Conservation (phyloP, 2,329 filamentous ascomycete species). For the Calonectria multiphialidica region DNA sequence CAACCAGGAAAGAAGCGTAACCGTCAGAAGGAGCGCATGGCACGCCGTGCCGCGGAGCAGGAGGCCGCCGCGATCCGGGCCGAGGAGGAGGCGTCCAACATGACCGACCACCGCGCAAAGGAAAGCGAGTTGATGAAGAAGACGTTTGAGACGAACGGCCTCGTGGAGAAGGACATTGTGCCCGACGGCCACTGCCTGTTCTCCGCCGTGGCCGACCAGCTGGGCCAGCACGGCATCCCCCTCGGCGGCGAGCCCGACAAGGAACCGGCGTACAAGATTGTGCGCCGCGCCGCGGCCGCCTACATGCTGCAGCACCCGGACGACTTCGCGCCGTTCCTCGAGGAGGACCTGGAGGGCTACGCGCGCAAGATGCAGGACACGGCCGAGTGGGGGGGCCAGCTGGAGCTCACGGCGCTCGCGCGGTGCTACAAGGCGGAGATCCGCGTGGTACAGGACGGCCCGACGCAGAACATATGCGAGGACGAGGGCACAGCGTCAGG, state of each 20-base stretch:
- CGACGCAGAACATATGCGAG: slow-evolving; percentile 78
- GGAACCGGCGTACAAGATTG: slow-evolving; percentile 69
- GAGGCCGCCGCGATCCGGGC: slow-evolving; percentile 77
- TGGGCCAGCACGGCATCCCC: slow-evolving; percentile 65
- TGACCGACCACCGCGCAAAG: slow-evolving; percentile 78
- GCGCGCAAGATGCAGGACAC: slow-evolving; percentile 83
- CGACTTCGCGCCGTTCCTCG: slow-evolving; percentile 89
- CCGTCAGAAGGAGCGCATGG: slow-evolving; percentile 90
- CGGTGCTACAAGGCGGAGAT: slow-evolving; percentile 85
- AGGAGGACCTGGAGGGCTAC: slow-evolving; percentile 82
- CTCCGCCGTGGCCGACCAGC: slow-evolving; percentile 88
- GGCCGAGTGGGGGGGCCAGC: slow-evolving; percentile 95
- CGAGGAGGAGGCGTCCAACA: slow-evolving; percentile 78
- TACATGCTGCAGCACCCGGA: slow-evolving; percentile 82
- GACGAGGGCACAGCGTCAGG: slow-evolving; percentile 64
- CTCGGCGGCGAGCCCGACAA: slow-evolving; percentile 43
- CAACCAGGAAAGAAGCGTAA: slow-evolving; percentile 79
- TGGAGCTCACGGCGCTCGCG: slow-evolving; percentile 89
- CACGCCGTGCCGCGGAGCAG: slow-evolving; percentile 87
- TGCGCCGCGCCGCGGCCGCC: slow-evolving; percentile 78
- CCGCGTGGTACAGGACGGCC: slow-evolving; percentile 86
- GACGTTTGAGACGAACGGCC: slow-evolving; percentile 71
- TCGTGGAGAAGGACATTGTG: slow-evolving; percentile 82
- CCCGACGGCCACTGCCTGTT: slow-evolving; percentile 98
- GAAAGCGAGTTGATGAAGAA: slow-evolving; percentile 79